Percentiles rank a stretch among this genome's conserved stretches.
Conservation (phyloP, 208 protist species). For the Trypanosoma grayi region DNA sequence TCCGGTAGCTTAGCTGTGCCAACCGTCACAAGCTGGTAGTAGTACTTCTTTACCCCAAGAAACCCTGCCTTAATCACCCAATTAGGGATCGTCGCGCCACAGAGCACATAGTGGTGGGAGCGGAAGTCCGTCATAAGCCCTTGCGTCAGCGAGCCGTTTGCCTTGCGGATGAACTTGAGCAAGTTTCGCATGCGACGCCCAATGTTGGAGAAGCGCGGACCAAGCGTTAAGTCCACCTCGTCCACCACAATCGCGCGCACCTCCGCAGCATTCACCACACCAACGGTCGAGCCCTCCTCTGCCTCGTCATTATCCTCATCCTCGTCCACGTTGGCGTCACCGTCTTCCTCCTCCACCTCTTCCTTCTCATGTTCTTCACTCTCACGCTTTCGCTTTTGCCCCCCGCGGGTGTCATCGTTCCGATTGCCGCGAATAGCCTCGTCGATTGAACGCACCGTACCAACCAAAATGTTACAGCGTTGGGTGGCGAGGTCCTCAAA, state of each 20-base stretch:
- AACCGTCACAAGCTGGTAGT: constrained; percentile 82
- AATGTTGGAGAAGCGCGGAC: constrained; percentile 79
- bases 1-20: constrained; percentile 76
- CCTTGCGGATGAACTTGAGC: constrained; percentile 65
- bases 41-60: constrained; percentile 91
- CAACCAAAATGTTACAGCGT: constrained; percentile 68
- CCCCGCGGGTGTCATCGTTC: constrained; percentile 10
- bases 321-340: constrained; percentile 17
- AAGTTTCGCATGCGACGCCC: constrained; percentile 89
- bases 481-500: constrained; percentile 47
- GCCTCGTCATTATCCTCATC: constrained; percentile 28
- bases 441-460: constrained; percentile 69
- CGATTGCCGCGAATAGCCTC: constrained; percentile 66
- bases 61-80: constrained; percentile 91
- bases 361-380: constrained; percentile 25
- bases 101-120: constrained; percentile 88
- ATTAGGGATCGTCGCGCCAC: constrained; percentile 89
- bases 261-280: constrained; percentile 43
- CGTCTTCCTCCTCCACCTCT: constrained; percentile 15
- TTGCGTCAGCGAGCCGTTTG: constrained; percentile 74
- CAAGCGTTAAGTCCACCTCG: constrained; percentile 87
- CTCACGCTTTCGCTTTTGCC: constrained; percentile 21
- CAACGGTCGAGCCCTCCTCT: constrained; percentile 4
- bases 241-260: constrained; percentile 85
- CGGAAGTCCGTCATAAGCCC: constrained; percentile 77